A percentile compares a stretch with the other conserved stretches of the same genome.
These are phyloP conservation scores for Phallus indusiatus DNA, from an alignment of 768 basidiomycete genomes.

Conservation along the genomic window DNA sequence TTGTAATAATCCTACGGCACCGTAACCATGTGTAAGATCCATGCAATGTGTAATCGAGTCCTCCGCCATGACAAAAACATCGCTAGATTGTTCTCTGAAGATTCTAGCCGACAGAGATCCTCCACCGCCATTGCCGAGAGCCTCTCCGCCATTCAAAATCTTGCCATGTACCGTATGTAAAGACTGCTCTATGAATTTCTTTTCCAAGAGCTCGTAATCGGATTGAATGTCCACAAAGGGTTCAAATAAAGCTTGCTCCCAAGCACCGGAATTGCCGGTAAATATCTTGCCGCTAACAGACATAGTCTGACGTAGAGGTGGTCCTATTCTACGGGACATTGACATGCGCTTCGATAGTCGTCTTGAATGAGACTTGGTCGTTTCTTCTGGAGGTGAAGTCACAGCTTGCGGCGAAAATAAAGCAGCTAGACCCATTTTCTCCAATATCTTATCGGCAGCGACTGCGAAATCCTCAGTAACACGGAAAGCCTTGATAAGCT, in stretches of 20 bases:
- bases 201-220: slow-evolving; percentile 75
- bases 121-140: slow-evolving; percentile 25
- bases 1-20: slow-evolving; percentile 58
- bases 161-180: slow-evolving; percentile 35
- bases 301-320: slow-evolving; percentile 17
- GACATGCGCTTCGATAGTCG: slow-evolving; percentile 23
- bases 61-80: slow-evolving; percentile 70
- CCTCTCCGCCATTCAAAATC: slow-evolving; percentile 27
- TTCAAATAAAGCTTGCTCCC: slow-evolving; percentile 90
- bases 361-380: slow-evolving; percentile 13
- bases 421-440: slow-evolving; percentile 41
- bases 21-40: slow-evolving; percentile 86
- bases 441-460: slow-evolving; percentile 63
- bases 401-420: slow-evolving; percentile 10
- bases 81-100: slow-evolving; percentile 64
- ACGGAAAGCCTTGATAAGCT: slow-evolving; percentile 62
- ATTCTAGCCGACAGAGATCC: slow-evolving; percentile 37
- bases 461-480: slow-evolving; percentile 79
- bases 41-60: slow-evolving; percentile 69
- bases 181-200: slow-evolving; percentile 51
- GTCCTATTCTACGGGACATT: slow-evolving; percentile 20
- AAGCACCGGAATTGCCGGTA: slow-evolving; percentile 31
- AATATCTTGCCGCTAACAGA: slow-evolving; percentile 23
- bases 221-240: slow-evolving; percentile 89
- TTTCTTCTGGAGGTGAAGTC: slow-evolving; percentile 10